A percentile compares a stretch with the other conserved stretches of the same genome.
phyloP scores from a whole-genome alignment of 2,329 filamentous ascomycete species.

The Aspergillus neotritici region DNA sequence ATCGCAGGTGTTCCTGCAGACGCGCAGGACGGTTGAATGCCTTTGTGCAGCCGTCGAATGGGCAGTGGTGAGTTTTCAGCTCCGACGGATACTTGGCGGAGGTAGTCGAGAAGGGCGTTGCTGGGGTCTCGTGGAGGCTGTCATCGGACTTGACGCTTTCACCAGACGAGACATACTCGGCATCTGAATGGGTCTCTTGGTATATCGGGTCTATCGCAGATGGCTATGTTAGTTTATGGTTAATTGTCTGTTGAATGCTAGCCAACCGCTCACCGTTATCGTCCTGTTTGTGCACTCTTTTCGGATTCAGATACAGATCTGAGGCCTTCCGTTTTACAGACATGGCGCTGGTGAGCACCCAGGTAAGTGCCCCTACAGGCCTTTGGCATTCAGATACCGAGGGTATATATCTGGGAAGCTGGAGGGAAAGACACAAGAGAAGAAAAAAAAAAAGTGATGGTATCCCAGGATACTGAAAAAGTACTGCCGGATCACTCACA shows the following conservation, averaged over 20 bases:
- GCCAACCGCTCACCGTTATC: slow-evolving; percentile 23
- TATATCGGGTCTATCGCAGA: slow-evolving; percentile 28
- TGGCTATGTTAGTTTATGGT: slow-evolving; percentile 44
- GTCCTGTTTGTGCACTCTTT: slow-evolving; percentile 29
- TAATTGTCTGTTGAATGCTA: slow-evolving; percentile 7
- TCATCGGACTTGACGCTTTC: slow-evolving; percentile 26
- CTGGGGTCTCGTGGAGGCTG: slow-evolving; percentile 42
- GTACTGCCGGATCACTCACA: slow-evolving; percentile 1
- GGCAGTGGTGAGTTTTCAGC: slow-evolving; percentile 71
- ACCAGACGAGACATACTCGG: slow-evolving; percentile 26
- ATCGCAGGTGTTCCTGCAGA: slow-evolving; percentile 71
- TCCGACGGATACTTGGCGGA: slow-evolving; percentile 54
- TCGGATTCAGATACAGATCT: slow-evolving; percentile 23
- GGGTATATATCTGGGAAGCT: background rate
- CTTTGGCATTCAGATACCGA: slow-evolving; percentile 5
- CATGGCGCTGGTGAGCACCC: slow-evolving; percentile 22
- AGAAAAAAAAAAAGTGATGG: background rate
- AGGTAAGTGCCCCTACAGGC: background rate
- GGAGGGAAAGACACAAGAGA: slow-evolving; percentile 1
- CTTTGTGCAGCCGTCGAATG: slow-evolving; percentile 68
- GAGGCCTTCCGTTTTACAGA: slow-evolving; percentile 31
- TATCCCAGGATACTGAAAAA: background rate
- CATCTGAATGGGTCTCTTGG: slow-evolving; percentile 31
- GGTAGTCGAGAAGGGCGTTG: slow-evolving; percentile 48
- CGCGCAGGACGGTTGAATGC: slow-evolving; percentile 82